Evolutionary conservation across 306 rosid genomes (phyloP).

Genomic region (Aeschynomene evenia): DNA sequence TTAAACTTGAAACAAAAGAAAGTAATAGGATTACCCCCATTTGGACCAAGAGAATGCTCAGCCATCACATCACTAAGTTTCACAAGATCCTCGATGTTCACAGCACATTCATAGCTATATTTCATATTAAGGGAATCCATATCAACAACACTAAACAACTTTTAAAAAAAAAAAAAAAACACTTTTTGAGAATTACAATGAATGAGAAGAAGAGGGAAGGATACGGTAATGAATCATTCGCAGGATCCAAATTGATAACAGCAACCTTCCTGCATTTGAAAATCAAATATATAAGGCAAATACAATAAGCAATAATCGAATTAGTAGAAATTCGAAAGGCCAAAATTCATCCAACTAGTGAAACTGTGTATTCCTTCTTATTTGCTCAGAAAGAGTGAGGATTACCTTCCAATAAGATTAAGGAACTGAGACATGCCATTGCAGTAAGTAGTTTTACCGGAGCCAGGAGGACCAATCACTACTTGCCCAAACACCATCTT

Average conservation of each 20-base stretch:
- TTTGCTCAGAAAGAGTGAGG: neutral
- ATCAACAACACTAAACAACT: constrained; percentile 8
- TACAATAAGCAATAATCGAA: neutral
- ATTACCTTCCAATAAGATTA: constrained; percentile 81
- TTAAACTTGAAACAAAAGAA: neutral
- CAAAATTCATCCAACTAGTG: neutral
- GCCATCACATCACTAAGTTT: constrained; percentile 81
- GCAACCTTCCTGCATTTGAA: constrained; percentile 78
- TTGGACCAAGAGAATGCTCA: constrained; percentile 91
- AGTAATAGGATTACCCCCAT: constrained; percentile 60
- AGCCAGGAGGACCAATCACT: constrained; percentile 94
- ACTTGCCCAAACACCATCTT: constrained; percentile 62
- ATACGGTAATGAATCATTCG: constrained; percentile 93
- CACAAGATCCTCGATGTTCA: constrained; percentile 77
- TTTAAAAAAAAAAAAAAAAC: constrained; percentile 13
- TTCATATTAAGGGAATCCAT: constrained; percentile 36
- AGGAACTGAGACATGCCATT: constrained; percentile 98
- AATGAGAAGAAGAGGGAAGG: constrained; percentile 28
- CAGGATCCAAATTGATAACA: constrained; percentile 89
- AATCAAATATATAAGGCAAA: constrained; percentile 2
- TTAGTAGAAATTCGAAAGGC: constrained; percentile 18
- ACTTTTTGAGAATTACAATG: neutral
- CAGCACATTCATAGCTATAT: constrained; percentile 80
- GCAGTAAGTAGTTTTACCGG: constrained; percentile 99
- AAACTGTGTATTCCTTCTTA: neutral